These are phyloP conservation scores for Funneliformis mosseae DNA, from an alignment of 192 early-diverging fungal genomes.

Conservation along the genomic window DNA sequence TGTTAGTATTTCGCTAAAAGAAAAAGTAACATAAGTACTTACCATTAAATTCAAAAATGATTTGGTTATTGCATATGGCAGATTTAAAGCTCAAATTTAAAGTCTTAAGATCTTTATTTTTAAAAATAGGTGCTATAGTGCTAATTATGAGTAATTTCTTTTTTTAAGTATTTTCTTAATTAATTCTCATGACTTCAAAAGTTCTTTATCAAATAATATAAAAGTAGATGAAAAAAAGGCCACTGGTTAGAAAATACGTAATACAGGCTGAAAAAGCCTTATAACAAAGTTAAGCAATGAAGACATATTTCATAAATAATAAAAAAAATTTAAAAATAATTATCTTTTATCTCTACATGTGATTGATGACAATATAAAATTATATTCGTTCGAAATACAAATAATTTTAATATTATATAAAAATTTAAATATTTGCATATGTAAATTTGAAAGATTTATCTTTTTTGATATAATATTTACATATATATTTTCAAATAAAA, in stretches of 20 bases:
- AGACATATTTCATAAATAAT: conserved; percentile 4
- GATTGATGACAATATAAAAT: no score
- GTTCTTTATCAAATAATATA: conserved; percentile 13
- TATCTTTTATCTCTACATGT: no score
- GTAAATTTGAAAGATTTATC: no score
- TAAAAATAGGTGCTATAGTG: neutral
- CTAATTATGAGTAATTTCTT: neutral
- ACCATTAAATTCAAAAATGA: conserved; percentile 12
- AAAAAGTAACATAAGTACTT: conserved; percentile 20
- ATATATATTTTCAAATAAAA: no score
- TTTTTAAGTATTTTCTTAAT: neutral
- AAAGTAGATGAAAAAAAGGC: conserved; percentile 20
- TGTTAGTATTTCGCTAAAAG: conserved; percentile 15
- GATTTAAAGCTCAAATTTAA: conserved; percentile 6
- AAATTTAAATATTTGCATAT: no score
- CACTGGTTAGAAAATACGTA: neutral
- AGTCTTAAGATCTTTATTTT: neutral
- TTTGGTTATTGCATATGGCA: neutral
- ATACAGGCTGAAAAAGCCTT: conserved; percentile 18
- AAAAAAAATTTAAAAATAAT: no score
- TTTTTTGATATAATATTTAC: no score
- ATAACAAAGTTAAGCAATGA: conserved; percentile 8
- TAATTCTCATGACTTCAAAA: conserved; percentile 12
- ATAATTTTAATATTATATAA: no score
- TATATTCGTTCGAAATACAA: no score